Evolutionary conservation across 1,284 basidiomycete species (phyloP), one percentile per base, ranked within the genome.

Genomic region (Ustilago crameri): DNA sequence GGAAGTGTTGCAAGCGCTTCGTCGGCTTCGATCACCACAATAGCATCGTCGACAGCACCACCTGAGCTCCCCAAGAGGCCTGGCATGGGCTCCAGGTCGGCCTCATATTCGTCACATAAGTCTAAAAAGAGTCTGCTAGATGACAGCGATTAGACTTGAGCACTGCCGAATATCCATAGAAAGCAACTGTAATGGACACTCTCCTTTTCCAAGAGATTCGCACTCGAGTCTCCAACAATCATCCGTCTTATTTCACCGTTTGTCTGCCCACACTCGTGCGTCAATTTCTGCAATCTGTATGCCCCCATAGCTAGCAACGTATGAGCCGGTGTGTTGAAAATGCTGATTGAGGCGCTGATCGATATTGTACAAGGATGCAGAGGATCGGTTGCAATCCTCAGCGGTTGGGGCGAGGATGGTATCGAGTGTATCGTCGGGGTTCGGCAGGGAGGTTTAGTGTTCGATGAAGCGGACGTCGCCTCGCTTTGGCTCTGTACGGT

Each of bases 401-500:
- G n/a, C n/a, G n/a, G n/a, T n/a, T n/a, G n/a, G n/a, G n/a, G n/a
- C n/a, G 45, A 56, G 38, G 32, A n/a, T 10, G 47, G 51, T 51
- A 42, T 40, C 42, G 35, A 52, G 26, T 30, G 12, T 24, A 26
- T 43, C 32, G 53, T 15, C 30, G 18, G 40, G 35, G 27, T n/a
- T 10, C 17, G 9, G 30, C 14, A n/a, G 8, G 17, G 2, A n/a
- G 10, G 26, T 2, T 46, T 34, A 68, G 43, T 65, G 60, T 42
- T 75, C 75, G 40, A 75, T 54, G 64, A 79, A 79, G 22, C 78
- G 76, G 8, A 80, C 70, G 44, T 79, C 76, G 44, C 67, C 59
- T 45, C 78, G 64, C 60, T 73, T 80, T 30, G 78, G 78, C 40
- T 76, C 78, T 80, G 60, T 55, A 22, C 5, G 8, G 37, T 10